phyloP scores from a whole-genome alignment of 306 rosid species.

The Ammopiptanthus mongolicus region DNA sequence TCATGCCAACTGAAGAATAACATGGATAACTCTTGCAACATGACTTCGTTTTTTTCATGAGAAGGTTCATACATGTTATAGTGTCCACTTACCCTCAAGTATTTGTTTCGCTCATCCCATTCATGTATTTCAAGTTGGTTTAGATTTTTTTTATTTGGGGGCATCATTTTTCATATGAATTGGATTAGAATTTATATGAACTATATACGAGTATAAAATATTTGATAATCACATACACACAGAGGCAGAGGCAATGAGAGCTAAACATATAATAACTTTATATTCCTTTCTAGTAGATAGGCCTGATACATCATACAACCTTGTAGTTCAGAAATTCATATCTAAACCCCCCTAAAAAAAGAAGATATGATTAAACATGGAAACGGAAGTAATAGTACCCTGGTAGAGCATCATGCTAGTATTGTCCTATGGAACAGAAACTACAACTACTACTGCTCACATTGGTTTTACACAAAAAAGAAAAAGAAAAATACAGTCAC shows the following conservation, averaged over 20 bases:
- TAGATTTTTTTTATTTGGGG: too few relatives aligned
- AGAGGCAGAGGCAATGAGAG: background rate
- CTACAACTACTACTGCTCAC: constrained; percentile 51
- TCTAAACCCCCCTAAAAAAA: constrained; percentile 45
- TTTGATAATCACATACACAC: constrained; percentile 3
- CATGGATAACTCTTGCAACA: background rate
- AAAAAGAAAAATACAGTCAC: background rate
- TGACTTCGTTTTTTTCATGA: background rate
- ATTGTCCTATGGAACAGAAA: constrained; percentile 58
- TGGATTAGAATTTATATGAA: background rate
- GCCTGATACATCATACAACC: constrained; percentile 54
- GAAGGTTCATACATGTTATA: background rate
- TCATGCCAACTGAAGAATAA: background rate
- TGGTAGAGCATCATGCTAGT: constrained; percentile 22
- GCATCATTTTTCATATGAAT: background rate
- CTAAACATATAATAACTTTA: constrained; percentile 35
- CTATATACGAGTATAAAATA: background rate
- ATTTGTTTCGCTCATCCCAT: background rate
- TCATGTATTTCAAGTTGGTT: background rate
- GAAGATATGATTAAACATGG: constrained; percentile 31
- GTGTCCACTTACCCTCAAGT: background rate
- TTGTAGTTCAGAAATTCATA: constrained; percentile 44
- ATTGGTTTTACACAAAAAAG: constrained; percentile 57
- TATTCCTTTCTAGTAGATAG: constrained; percentile 57
- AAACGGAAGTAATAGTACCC: constrained; percentile 35